Evolutionary conservation across 106 monocot species (phyloP), one percentile per base, ranked within the genome.

Genomic region (Vanilla planifolia): DNA sequence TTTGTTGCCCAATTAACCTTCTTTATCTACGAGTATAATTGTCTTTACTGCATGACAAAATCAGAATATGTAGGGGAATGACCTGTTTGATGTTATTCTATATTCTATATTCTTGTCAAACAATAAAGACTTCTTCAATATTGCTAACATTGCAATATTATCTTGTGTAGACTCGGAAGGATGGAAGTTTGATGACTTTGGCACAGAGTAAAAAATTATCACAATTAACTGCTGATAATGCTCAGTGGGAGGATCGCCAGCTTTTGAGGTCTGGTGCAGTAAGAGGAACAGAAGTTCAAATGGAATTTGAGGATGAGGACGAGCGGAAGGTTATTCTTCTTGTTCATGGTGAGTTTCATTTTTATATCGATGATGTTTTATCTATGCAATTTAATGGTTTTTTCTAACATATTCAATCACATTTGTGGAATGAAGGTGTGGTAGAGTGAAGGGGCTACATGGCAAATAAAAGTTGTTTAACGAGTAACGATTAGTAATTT

Each of bases 241-340:
- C 95, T 42, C 95, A 95, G 61, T 95, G 95, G 95, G 95, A 95
- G 62, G 95, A 95, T 60, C 75, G 95, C 44, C 95, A 95, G 34
- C 80, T 95, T 47, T 70, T 95, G 67, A 75, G 95, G 62, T 95
- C 95, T 47, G 95, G 95, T 70, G 95, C 95, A 68, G 95, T 95
- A 21, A 84, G 84, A 81, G 95, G 95, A 51, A 86, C 95, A 41
- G 95, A 95, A 68, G 73, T 90, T 50, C 90, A 86, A 43, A 90
- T 77, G 70, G 95, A 95, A 34, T 95, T 95, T 84, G 86, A 95
- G 24, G 95, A 95, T 55, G 95, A 95, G 59, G 95, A 95, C 63
- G 95, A 95, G 43, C 86, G 95, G n/a, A 95, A 80, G 84, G 79
- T 95, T 66, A 95, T 95, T 33, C 90, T 95, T 76, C 89, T 95